Evolutionary conservation across 768 basidiomycete genomes (phyloP).

Genomic region (Mycena venus): DNA sequence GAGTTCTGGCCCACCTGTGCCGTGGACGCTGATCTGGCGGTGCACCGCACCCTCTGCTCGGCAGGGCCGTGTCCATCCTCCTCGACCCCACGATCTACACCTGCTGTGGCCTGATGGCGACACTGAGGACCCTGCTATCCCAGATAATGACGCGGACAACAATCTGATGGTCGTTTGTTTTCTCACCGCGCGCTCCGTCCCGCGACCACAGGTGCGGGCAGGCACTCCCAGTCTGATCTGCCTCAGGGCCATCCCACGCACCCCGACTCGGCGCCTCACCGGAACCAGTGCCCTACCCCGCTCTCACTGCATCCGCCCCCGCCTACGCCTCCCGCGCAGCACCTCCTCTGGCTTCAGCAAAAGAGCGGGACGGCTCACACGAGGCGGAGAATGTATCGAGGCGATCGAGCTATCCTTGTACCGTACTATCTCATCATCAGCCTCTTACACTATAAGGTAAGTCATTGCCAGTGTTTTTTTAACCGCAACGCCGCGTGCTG

Average conservation of each 20-base stretch:
- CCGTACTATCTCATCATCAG: constrained; percentile 90
- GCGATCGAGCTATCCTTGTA: constrained; percentile 92
- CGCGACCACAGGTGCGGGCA: constrained; percentile 86
- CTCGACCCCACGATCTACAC: constrained; percentile 97
- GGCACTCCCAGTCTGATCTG: no score
- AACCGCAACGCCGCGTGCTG: not conserved
- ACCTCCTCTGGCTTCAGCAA: constrained; percentile 93
- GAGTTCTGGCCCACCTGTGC: constrained; percentile 99
- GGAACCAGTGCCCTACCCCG: no score
- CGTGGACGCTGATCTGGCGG: constrained; percentile 90
- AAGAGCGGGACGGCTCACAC: constrained; percentile 83
- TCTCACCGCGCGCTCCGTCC: no score
- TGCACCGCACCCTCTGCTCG: constrained; percentile 89
- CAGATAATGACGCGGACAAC: constrained; percentile 96
- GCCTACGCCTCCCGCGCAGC: no score
- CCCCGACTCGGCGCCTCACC: no score
- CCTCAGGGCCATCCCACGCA: no score
- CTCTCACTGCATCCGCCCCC: no score
- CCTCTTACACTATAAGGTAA: constrained; percentile 91
- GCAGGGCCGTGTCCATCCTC: constrained; percentile 94
- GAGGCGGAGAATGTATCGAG: constrained; percentile 88
- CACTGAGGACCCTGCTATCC: constrained; percentile 88
- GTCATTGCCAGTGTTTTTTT: constrained; percentile 19
- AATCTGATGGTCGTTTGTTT: no score
- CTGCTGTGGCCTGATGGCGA: constrained; percentile 94